phyloP scores from a whole-genome alignment of 1,284 basidiomycete species.

The Neolentinus lepideus region DNA sequence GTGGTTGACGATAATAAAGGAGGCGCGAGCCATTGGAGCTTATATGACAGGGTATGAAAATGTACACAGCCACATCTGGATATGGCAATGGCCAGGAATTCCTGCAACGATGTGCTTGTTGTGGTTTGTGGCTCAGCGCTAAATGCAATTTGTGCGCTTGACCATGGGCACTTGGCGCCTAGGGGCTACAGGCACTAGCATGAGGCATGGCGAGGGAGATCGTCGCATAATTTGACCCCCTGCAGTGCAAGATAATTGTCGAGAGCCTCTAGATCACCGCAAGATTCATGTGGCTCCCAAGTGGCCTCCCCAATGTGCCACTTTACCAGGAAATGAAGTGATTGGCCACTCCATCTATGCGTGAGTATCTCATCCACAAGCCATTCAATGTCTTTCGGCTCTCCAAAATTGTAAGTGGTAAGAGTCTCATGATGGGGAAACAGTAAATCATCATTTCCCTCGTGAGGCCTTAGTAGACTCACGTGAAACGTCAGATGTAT shows the following conservation, averaged over 20 bases:
- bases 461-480: conserved; percentile 4
- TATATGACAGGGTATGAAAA: not conserved
- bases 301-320: conserved; percentile 19
- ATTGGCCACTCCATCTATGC: conserved; percentile 11
- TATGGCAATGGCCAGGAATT: not conserved
- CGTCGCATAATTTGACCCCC: conserved; percentile 4
- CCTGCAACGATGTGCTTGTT: not conserved
- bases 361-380: conserved; percentile 14
- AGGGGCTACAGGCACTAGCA: not conserved
- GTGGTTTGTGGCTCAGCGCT: not conserved
- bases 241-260: conserved; percentile 14
- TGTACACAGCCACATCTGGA: not conserved
- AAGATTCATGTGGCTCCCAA: conserved; percentile 17
- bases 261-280: conserved; percentile 10
- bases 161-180: not conserved
- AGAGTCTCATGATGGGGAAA: conserved; percentile 3
- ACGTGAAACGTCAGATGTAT: conserved; percentile 15
- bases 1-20: not conserved
- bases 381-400: conserved; percentile 14
- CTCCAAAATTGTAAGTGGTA: conserved; percentile 17
- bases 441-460: conserved; percentile 6
- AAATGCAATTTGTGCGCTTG: not conserved
- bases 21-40: not conserved
- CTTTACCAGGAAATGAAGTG: conserved; percentile 12
- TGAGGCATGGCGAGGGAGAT: not conserved